Evolutionary conservation across 2,329 filamentous ascomycete genomes (phyloP), one percentile per base, ranked within the genome.

Genomic region (Penicillium expansum): DNA sequence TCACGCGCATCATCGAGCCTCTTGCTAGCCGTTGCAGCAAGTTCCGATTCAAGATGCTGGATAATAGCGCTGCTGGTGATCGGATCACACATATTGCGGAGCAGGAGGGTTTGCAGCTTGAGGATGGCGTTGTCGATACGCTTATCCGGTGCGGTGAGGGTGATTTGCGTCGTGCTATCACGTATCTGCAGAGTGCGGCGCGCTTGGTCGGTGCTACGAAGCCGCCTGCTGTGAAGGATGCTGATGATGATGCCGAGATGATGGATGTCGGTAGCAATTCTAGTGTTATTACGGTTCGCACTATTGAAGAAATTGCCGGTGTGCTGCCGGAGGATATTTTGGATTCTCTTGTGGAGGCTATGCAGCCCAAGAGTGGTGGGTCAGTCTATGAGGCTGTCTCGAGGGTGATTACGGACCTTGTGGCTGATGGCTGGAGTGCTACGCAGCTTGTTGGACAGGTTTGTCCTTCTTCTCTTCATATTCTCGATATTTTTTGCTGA

Each of bases 391-490:
- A 86, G 58, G 82, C 83, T 13, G 84, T 99, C 16, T 86, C 91
- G 0, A 86, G 86, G 62, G 87, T 91, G 6, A 89, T 97, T 5
- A 90, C 92, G 67, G 89, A 96, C 62, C 86, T 99, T 80, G 87
- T 97, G 45, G 93, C 93, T 0, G 94, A 97, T 76, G 94, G 94
- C 9, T 99, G 94, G 93, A 97, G 92, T 72, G 94, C 93, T 24
- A 86, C 87, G 7, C 94, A 97, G 75, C 85, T 97, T 27, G 82
- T 97, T 37, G 79, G 83, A 18, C 92, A 96, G 82, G 88, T 89
- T 77, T 74, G 78, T 68, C 48, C 38, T 45, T 37, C 37, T 41
- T 7, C 11, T 20, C 27, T 8, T 16, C 18, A 27, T 24, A 49
- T 39, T 29, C 52, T 38, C 39, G 41, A 13, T 39, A 6, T 22